phyloP scores from a whole-genome alignment of 108 stramenopile genomes.

The Asterionellopsis glacialis region DNA sequence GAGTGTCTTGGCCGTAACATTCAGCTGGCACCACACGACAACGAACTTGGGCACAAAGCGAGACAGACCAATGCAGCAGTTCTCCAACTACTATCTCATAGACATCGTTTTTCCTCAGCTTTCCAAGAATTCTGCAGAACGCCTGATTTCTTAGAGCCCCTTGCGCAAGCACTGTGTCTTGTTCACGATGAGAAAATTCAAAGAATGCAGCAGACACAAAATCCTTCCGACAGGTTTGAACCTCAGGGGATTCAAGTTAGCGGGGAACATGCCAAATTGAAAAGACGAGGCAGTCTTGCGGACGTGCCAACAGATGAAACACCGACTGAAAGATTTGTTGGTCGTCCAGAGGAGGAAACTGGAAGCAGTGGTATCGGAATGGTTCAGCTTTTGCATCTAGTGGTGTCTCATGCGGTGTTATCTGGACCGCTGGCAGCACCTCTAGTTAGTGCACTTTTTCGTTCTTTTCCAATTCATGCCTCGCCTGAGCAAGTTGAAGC shows the following conservation, averaged over 20 bases:
- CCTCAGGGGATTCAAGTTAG: not conserved
- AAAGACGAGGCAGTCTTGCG: slow-evolving; percentile 26
- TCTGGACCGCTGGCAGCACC: slow-evolving; percentile 67
- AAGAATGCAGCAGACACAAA: slow-evolving; percentile 19
- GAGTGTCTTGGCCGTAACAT: slow-evolving; percentile 87
- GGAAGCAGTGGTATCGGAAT: slow-evolving; percentile 56
- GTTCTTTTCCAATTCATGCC: slow-evolving; percentile 78
- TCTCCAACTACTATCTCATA: slow-evolving; percentile 68
- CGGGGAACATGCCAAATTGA: slow-evolving; percentile 1
- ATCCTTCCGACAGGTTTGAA: not conserved
- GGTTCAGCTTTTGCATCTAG: slow-evolving; percentile 65
- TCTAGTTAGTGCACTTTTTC: slow-evolving; percentile 63
- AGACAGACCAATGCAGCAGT: slow-evolving; percentile 77
- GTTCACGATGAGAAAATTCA: slow-evolving; percentile 66
- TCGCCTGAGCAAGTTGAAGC: slow-evolving; percentile 77
- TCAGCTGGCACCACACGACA: slow-evolving; percentile 64
- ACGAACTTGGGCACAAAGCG: slow-evolving; percentile 61
- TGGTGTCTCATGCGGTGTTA: slow-evolving; percentile 62
- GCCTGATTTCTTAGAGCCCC: slow-evolving; percentile 70
- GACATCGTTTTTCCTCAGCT: slow-evolving; percentile 62
- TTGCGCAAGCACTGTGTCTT: slow-evolving; percentile 76
- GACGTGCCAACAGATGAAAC: slow-evolving; percentile 25
- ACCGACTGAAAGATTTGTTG: slow-evolving; percentile 59
- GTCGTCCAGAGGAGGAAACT: slow-evolving; percentile 29
- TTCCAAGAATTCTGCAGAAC: slow-evolving; percentile 82